These are phyloP conservation scores for Fusarium beomiforme DNA, from an alignment of 2,329 filamentous ascomycete genomes.

Conservation along the genomic window DNA sequence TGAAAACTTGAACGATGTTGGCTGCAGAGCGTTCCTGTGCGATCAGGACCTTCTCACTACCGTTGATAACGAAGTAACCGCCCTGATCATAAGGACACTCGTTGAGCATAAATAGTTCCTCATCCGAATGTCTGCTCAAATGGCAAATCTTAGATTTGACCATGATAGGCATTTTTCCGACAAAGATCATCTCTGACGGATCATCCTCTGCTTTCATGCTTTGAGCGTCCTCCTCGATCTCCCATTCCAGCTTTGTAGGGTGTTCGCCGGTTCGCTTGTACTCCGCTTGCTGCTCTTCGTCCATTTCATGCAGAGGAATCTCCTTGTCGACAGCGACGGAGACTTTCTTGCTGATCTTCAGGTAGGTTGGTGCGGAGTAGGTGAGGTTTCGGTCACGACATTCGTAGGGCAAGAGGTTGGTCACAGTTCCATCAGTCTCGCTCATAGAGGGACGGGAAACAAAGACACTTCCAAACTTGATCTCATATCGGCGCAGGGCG, in stretches of 20 bases:
- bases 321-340: conserved; percentile 82
- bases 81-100: conserved; percentile 99
- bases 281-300: conserved; percentile 69
- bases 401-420: conserved; percentile 90
- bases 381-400: conserved; percentile 95
- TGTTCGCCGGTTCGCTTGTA: conserved; percentile 64
- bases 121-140: conserved; percentile 82
- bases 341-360: conserved; percentile 86
- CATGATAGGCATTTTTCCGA: conserved; percentile 97
- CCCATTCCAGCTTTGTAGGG: conserved; percentile 68
- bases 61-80: conserved; percentile 99
- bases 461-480: conserved; percentile 91
- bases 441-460: conserved; percentile 91
- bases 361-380: conserved; percentile 90
- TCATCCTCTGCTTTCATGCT: conserved; percentile 62
- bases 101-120: conserved; percentile 88
- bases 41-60: conserved; percentile 97
- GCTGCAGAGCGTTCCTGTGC: conserved; percentile 97
- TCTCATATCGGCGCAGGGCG: conserved; percentile 89
- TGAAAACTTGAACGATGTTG: conserved; percentile 99
- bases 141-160: conserved; percentile 97
- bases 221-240: conserved; percentile 66
- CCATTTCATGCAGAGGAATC: conserved; percentile 73
- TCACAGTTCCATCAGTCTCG: conserved; percentile 90
- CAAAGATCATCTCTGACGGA: conserved; percentile 81